Evolutionary conservation across 2,329 filamentous ascomycete genomes (phyloP).

Genomic region (Claviceps fusiformis): DNA sequence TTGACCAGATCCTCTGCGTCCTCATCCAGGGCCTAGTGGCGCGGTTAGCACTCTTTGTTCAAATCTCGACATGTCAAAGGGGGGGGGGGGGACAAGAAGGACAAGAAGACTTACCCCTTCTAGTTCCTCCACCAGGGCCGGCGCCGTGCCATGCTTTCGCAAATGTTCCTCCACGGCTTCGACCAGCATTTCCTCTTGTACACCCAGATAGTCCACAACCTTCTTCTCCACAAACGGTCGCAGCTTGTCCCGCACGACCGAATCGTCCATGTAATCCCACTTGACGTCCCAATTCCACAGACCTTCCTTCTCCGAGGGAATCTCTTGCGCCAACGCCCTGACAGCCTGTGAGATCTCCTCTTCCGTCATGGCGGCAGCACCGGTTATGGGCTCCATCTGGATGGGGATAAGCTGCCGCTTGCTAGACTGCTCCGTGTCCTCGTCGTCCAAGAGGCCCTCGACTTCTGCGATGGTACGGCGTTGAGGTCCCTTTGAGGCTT

Average conservation of each 20-base stretch:
- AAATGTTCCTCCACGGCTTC: constrained; percentile 86
- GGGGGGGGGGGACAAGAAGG: background rate
- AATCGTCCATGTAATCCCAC: constrained; percentile 81
- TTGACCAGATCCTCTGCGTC: constrained; percentile 88
- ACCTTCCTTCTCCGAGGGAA: constrained; percentile 72
- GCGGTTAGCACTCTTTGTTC: constrained; percentile 14
- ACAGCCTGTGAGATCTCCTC: constrained; percentile 79
- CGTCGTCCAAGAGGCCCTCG: constrained; percentile 86
- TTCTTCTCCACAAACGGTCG: constrained; percentile 96
- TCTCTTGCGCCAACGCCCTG: constrained; percentile 72
- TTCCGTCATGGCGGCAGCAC: constrained; percentile 55
- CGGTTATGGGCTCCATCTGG: constrained; percentile 59
- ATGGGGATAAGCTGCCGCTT: constrained; percentile 72
- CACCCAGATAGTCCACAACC: constrained; percentile 88
- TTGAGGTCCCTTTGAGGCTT: constrained; percentile 40
- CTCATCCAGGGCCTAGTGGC: constrained; percentile 66
- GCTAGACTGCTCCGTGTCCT: constrained; percentile 62
- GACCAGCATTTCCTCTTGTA: constrained; percentile 91
- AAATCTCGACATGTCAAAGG: background rate
- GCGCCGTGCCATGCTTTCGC: constrained; percentile 58
- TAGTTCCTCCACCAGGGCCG: constrained; percentile 70
- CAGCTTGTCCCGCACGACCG: constrained; percentile 70
- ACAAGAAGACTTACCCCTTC: constrained; percentile 52
- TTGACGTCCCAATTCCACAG: constrained; percentile 88
- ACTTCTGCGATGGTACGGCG: constrained; percentile 84